Percentiles rank a stretch among this genome's conserved stretches.
phyloP scores from a whole-genome alignment of 805 yeast genomes.

The Schwanniomyces pseudopolymorphus region DNA sequence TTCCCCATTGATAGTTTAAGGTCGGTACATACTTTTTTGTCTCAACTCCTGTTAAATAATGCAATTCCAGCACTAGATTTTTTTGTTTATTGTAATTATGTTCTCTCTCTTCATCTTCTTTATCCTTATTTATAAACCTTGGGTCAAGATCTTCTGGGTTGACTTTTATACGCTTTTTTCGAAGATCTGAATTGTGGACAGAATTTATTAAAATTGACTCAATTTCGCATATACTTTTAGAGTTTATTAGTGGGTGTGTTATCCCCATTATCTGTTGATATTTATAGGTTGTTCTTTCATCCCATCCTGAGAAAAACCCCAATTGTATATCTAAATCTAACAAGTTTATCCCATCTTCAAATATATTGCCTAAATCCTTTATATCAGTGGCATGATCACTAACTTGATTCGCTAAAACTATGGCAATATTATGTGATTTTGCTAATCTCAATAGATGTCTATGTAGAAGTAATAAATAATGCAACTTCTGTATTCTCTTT shows the following conservation, averaged over 20 bases:
- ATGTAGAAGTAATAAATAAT: slow-evolving; percentile 44
- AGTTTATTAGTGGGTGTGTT: slow-evolving; percentile 1
- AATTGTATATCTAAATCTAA: slow-evolving; percentile 60
- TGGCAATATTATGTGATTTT: slow-evolving; percentile 47
- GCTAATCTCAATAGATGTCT: slow-evolving; percentile 52
- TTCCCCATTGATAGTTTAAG: slow-evolving; percentile 34
- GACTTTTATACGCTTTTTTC: slow-evolving; percentile 3
- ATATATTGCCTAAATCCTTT: not conserved
- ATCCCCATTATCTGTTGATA: slow-evolving; percentile 8
- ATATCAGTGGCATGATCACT: slow-evolving; percentile 52
- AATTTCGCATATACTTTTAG: slow-evolving; percentile 5
- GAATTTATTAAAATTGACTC: slow-evolving; percentile 7
- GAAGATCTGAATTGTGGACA: not conserved
- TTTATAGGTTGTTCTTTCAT: slow-evolving; percentile 32
- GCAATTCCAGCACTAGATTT: slow-evolving; percentile 9
- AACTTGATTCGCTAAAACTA: slow-evolving; percentile 79
- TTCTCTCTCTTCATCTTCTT: not conserved
- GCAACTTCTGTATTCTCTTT: slow-evolving; percentile 37
- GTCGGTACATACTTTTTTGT: slow-evolving; percentile 28
- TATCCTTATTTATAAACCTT: slow-evolving; percentile 2
- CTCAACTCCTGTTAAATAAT: slow-evolving; percentile 5
- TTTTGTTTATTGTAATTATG: slow-evolving; percentile 2
- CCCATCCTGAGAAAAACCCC: slow-evolving; percentile 80
- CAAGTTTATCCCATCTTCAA: slow-evolving; percentile 21
- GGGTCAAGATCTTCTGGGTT: slow-evolving; percentile 8